Base-by-base conservation (phyloP, 2,329 filamentous ascomycete species). In the Monilinia aucupariae region DNA sequence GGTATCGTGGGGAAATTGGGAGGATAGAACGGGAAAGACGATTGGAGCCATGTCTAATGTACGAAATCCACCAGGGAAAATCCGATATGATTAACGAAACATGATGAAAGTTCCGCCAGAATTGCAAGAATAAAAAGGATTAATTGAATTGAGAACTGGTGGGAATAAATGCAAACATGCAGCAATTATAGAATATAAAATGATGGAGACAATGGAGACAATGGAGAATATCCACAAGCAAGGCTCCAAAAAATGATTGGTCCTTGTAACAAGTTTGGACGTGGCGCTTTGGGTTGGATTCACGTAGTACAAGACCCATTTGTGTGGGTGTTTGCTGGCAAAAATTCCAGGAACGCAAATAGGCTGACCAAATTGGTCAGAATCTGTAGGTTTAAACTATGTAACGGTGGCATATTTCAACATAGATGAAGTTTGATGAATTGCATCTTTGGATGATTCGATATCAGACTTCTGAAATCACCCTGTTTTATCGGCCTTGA, bases 261-360 rank as follows among this genome's bases (percentile, higher is more conserved):
- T 9, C 25, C 25, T 32, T 48, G 60, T 10, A 52, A 54, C 13
- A 51, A 43, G 10, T 45, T 34, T 62, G 58, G 43, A 65, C 47
- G 64, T 61, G 59, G 54, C 60, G 41, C 48, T 37, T 61, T 66
- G 55, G 55, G 60, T 56, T 61, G 49, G 55, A 27, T n/a, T 47
- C 30, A 47, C 45, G 61, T 52, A 27, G 32, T 27, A 49, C 32
- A 32, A 52, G 55, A 52, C 27, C 50, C 55, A 48, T 56, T 43
- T 50, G 55, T 58, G 61, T 59, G 49, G 32, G 51, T 64, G 58
- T 64, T 65, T 59, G 65, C 60, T 66, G 64, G 64, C 65, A 66
- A 22, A 27, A 25, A 22, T 56, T 27, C 17, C 15, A 27, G 10
- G 15, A 39, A 27, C 15, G 13, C 17, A 34, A 45, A 55, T 27